Conservation (phyloP, 1,139 yeast genomes). For the Pichia sp. region DNA sequence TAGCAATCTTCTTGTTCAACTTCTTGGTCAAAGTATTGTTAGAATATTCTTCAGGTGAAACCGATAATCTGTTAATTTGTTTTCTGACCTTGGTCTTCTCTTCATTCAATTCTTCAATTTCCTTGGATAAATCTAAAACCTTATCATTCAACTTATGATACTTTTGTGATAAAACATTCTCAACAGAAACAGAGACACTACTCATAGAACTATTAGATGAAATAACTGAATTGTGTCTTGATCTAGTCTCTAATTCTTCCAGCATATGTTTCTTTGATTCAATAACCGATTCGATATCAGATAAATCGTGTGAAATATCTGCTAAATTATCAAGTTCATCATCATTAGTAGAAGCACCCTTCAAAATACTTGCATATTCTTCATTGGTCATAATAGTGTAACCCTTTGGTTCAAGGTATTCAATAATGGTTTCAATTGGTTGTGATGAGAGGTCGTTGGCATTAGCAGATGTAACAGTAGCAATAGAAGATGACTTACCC, state of each 20-base stretch:
- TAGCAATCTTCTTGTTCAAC: conserved; percentile 7
- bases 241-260: conserved; percentile 11
- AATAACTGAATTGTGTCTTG: conserved; percentile 7
- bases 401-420: conserved; percentile 22
- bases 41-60: conserved; percentile 10
- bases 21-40: conserved; percentile 1
- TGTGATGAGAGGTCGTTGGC: conserved; percentile 17
- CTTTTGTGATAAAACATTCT: conserved; percentile 15
- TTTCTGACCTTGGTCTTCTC: conserved; percentile 8
- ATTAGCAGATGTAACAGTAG: conserved; percentile 17
- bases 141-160: conserved; percentile 2
- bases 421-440: conserved; percentile 19
- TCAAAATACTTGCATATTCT: conserved; percentile 23
- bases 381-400: conserved; percentile 23
- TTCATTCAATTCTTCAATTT: conserved; percentile 1
- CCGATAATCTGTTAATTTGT: conserved; percentile 18
- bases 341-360: background rate
- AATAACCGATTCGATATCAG: conserved; percentile 15
- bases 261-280: conserved; percentile 14
- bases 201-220: conserved; percentile 12
- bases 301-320: conserved; percentile 16
- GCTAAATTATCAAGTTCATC: conserved; percentile 15
- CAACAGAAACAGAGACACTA: conserved; percentile 16
- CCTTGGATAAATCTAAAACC: conserved; percentile 3
- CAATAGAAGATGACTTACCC: conserved; percentile 18